Percentiles rank a stretch among this genome's conserved stretches.
These are phyloP conservation scores for Phialophora expanda DNA, from an alignment of 2,329 filamentous ascomycete species.

Conservation along the genomic window DNA sequence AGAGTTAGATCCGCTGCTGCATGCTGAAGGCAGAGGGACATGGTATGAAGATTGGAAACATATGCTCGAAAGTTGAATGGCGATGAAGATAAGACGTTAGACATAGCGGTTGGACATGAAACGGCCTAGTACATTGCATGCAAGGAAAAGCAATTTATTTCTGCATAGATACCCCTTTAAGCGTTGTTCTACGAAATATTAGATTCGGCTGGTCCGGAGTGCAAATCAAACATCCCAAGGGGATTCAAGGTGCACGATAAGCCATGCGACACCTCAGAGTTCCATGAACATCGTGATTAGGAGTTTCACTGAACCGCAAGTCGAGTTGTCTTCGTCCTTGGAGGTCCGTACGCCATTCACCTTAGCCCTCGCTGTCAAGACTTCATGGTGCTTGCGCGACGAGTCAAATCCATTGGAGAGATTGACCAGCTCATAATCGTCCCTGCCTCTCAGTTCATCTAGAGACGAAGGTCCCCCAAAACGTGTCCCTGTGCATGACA, in stretches of 20 bases:
- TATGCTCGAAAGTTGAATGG: neutral
- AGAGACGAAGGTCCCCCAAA: neutral
- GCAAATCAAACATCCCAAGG: neutral
- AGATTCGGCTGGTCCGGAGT: constrained; percentile 17
- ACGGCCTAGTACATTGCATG: neutral
- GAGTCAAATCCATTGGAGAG: too few species aligned
- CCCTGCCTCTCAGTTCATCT: neutral
- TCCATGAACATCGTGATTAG: neutral
- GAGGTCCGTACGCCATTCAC: neutral
- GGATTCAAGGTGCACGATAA: neutral
- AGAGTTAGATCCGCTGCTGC: neutral
- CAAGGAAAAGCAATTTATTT: neutral
- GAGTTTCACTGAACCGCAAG: neutral
- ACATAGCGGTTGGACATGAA: neutral
- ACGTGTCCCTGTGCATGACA: neutral
- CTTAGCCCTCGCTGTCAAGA: neutral
- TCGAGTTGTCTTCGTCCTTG: neutral
- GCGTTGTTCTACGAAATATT: constrained; percentile 1
- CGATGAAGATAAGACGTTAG: neutral
- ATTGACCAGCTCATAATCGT: neutral
- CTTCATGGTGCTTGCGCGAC: neutral
- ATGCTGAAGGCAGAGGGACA: neutral
- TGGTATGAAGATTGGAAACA: neutral
- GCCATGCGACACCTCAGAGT: neutral
- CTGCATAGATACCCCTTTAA: neutral